Evolutionary conservation across 2,329 filamentous ascomycete genomes (phyloP).

Genomic region (Aspergillus novofumigatus): DNA sequence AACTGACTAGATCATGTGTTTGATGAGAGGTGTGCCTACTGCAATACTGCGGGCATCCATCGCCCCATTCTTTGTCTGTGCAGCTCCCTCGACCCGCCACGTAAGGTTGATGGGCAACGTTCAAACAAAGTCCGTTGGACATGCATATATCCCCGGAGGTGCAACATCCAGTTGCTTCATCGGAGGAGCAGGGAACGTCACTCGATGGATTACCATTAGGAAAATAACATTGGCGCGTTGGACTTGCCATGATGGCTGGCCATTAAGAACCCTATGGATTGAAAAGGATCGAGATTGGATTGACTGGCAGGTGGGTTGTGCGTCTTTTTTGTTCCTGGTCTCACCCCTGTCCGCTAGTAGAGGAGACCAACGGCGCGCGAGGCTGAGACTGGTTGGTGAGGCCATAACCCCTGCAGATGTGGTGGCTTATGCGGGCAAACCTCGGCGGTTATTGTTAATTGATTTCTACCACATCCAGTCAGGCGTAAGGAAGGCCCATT

Average conservation of each 20-base stretch:
- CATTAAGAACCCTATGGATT: not conserved
- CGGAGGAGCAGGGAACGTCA: not conserved
- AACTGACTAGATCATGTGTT: not conserved
- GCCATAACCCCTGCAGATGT: not conserved
- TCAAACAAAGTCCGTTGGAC: constrained; percentile 28
- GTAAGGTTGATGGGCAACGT: constrained; percentile 20
- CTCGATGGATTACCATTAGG: not conserved
- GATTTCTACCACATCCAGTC: too few species aligned
- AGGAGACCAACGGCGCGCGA: not conserved
- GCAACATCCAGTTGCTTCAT: not conserved
- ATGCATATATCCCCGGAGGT: constrained; percentile 1
- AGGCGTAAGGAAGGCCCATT: too few species aligned
- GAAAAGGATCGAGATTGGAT: not conserved
- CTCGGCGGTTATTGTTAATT: not conserved
- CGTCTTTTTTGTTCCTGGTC: not conserved
- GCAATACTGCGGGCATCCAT: constrained; percentile 20
- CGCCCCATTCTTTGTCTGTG: constrained; percentile 26
- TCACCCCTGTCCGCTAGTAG: not conserved
- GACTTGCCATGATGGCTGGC: not conserved
- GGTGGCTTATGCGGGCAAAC: not conserved
- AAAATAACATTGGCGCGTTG: not conserved
- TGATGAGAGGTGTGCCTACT: constrained; percentile 9
- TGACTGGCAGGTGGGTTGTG: not conserved
- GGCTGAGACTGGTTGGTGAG: not conserved
- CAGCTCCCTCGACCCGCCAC: constrained; percentile 25